Evolutionary conservation across 2,329 filamentous ascomycete genomes (phyloP), one percentile per base, ranked within the genome.

Genomic region (Zymoseptoria tritici): DNA sequence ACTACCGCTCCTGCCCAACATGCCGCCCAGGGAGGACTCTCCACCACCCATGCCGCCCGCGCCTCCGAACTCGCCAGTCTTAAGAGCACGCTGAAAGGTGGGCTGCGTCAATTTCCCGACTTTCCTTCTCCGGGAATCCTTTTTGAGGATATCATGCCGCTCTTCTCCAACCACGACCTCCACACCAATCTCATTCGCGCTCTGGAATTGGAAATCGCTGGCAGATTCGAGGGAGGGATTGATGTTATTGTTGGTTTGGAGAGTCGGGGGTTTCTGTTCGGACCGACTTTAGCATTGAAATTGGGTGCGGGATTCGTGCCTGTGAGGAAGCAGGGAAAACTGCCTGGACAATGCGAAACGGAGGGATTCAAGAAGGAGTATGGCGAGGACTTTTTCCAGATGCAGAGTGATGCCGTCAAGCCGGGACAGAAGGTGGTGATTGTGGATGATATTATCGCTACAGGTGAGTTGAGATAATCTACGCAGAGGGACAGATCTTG

Each of bases 391-490:
- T 87, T 87, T 74, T 97, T 99, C 80, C 90, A 97, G 82, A 95
- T 99, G 81, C 94, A 99, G 80, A 80, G 83, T 67, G 91, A 89
- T 75, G 87, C 88, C 52, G 87, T 99, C 71, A 87, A 89, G 78
- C 82, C 85, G 56, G 92, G 92, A 42, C 90, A 96, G 79, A 92
- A 88, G 75, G 93, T 96, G 60, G 80, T 99, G 63, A 83, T 99
- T 66, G 91, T 99, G 31, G 94, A 99, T 76, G 94, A 99, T 75
- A 96, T 99, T 72, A 97, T 99, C 79, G 94, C 94, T 59, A 99
- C 94, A 66, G 93, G 93, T 96, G 81, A 75, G 87, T 78, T 16
- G 13, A 16, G 13, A n/a, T n/a, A 46, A 46, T 4, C 4, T 46
- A 5, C n/a, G n/a, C n/a, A n/a, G n/a, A n/a, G n/a, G n/a, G n/a